phyloP scores from a whole-genome alignment of 23 red algal species.

The Gracilaria domingensis region DNA sequence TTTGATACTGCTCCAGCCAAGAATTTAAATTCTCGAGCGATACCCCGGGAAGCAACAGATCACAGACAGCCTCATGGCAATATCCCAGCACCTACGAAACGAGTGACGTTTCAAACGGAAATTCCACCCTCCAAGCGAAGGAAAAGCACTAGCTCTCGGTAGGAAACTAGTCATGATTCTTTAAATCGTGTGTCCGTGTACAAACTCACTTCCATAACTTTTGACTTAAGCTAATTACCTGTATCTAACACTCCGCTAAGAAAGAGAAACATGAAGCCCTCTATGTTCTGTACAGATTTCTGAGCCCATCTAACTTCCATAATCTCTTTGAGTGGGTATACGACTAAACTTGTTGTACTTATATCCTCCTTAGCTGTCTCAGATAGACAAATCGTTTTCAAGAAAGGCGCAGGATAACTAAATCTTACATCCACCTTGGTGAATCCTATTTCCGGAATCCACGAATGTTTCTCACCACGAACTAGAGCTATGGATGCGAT shows the following conservation, averaged over 20 bases:
- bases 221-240: conserved; percentile 5
- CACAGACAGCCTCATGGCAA: not conserved
- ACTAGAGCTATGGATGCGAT: too few relatives aligned
- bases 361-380: not conserved
- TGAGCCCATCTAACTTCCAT: not conserved
- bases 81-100: not conserved
- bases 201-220: not conserved
- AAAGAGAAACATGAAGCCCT: not conserved
- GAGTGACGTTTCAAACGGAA: conserved; percentile 8
- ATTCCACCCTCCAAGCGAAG: conserved; percentile 1
- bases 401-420: too few relatives aligned
- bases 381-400: not conserved
- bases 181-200: not conserved
- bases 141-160: not conserved
- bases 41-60: not conserved
- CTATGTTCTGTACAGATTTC: not conserved
- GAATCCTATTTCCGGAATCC: too few relatives aligned
- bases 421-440: too few relatives aligned
- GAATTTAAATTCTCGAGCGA: not conserved
- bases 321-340: not conserved
- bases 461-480: too few relatives aligned
- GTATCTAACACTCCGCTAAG: not conserved
- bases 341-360: not conserved
- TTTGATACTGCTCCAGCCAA: not conserved
- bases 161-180: not conserved